A percentile compares a stretch with the other conserved stretches of the same genome.
phyloP scores from a whole-genome alignment of 2,329 filamentous ascomycete genomes.

The Sporothrix protearum region DNA sequence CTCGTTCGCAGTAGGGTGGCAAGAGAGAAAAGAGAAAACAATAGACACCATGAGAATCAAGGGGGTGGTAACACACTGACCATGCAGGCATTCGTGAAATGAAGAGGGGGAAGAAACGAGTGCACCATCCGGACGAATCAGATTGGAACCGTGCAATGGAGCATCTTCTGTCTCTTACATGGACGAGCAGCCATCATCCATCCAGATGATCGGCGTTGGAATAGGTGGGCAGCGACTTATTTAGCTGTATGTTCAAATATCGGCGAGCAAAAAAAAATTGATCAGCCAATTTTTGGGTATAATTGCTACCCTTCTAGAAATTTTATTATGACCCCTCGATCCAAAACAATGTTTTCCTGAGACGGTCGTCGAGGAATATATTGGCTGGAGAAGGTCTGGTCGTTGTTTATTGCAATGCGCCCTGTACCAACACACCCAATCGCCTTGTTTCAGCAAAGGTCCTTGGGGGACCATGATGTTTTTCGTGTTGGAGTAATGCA shows the following conservation, averaged over 20 bases:
- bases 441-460: neutral
- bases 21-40: neutral
- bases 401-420: neutral
- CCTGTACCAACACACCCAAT: neutral
- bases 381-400: neutral
- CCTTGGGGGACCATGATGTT: neutral
- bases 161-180: neutral
- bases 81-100: slow-evolving; percentile 5
- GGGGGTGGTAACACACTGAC: neutral
- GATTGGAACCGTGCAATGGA: neutral
- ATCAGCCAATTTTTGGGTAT: neutral
- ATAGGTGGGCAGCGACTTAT: neutral
- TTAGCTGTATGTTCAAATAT: neutral
- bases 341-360: neutral
- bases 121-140: slow-evolving; percentile 17
- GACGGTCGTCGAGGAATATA: neutral
- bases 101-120: neutral
- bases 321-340: neutral
- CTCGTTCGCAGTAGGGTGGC: neutral
- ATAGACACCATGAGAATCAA: neutral
- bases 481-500: neutral
- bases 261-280: neutral
- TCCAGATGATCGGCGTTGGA: neutral
- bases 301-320: neutral
- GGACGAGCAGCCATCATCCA: neutral